Conservation (phyloP, 148 eudicot species). For the Cornus controversa region DNA sequence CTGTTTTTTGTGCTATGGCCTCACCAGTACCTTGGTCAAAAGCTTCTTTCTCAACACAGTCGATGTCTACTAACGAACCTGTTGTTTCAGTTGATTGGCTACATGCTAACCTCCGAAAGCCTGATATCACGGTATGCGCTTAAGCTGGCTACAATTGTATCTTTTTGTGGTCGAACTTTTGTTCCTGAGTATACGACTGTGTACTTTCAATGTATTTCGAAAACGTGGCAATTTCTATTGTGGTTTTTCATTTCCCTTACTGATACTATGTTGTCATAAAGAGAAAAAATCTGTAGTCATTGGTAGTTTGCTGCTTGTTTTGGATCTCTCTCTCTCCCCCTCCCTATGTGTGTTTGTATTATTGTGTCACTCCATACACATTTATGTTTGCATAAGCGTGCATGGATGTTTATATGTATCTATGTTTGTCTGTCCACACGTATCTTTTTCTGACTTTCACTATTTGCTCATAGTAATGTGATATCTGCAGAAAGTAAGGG, state of each 20-base stretch:
- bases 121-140: conserved; percentile 66
- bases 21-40: conserved; percentile 33
- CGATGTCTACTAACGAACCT: conserved; percentile 72
- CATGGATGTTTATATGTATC: too few relatives aligned
- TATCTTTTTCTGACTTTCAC: too few relatives aligned
- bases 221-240: neutral
- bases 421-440: too few relatives aligned
- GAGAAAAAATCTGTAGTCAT: neutral
- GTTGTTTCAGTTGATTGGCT: conserved; percentile 99
- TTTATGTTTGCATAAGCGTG: too few relatives aligned
- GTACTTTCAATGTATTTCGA: neutral
- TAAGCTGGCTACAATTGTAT: conserved; percentile 7
- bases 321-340: neutral
- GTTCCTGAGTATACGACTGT: neutral
- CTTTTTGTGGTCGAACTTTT: neutral
- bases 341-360: neutral
- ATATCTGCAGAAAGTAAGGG: too few relatives aligned
- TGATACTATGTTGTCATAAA: neutral
- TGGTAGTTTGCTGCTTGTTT: neutral
- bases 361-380: too few relatives aligned
- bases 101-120: conserved; percentile 70
- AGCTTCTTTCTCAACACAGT: conserved; percentile 43
- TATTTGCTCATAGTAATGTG: too few relatives aligned
- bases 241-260: neutral
- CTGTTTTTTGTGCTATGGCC: conserved; percentile 39